A percentile compares a stretch with the other conserved stretches of the same genome.
These are phyloP conservation scores for Flaveria trinervia DNA, from an alignment of 129 eudicot species.

Conservation along the genomic window DNA sequence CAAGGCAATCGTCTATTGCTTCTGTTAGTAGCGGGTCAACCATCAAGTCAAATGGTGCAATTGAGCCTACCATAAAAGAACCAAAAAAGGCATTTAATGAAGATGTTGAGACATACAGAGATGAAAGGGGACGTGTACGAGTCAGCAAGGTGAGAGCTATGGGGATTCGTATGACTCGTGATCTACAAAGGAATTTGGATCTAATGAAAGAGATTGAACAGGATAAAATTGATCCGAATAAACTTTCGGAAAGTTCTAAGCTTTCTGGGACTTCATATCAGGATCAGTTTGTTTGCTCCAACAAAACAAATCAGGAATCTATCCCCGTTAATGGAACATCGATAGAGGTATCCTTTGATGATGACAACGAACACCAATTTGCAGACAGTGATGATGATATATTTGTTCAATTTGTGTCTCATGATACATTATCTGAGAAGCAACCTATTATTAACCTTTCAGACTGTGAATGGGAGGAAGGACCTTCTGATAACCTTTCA, in stretches of 20 bases:
- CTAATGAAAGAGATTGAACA: slow-evolving; percentile 77
- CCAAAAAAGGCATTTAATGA: slow-evolving; percentile 45
- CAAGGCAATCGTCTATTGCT: slow-evolving; percentile 28
- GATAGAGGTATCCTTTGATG: slow-evolving; percentile 70
- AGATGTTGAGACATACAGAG: slow-evolving; percentile 76
- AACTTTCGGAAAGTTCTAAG: background rate
- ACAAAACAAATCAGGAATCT: slow-evolving; percentile 35
- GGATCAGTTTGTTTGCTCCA: slow-evolving; percentile 11
- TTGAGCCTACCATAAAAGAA: slow-evolving; percentile 39
- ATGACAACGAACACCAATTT: slow-evolving; percentile 37
- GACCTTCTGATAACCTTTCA: background rate
- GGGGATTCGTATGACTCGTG: slow-evolving; percentile 97
- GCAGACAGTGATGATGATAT: slow-evolving; percentile 67
- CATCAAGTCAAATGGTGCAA: slow-evolving; percentile 36
- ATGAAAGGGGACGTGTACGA: slow-evolving; percentile 80
- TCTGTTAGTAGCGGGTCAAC: slow-evolving; percentile 31
- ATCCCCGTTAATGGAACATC: slow-evolving; percentile 36
- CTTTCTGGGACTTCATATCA: slow-evolving; percentile 10
- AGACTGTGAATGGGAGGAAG: slow-evolving; percentile 66
- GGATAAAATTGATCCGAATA: slow-evolving; percentile 31
- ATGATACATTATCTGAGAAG: slow-evolving; percentile 32
- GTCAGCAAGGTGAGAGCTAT: slow-evolving; percentile 80
- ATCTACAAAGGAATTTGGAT: slow-evolving; percentile 86
- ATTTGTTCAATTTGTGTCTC: slow-evolving; percentile 63
- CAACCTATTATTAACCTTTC: slow-evolving; percentile 44